phyloP scores from a whole-genome alignment of 1,284 basidiomycete species.

The Leccinum ambiguum region DNA sequence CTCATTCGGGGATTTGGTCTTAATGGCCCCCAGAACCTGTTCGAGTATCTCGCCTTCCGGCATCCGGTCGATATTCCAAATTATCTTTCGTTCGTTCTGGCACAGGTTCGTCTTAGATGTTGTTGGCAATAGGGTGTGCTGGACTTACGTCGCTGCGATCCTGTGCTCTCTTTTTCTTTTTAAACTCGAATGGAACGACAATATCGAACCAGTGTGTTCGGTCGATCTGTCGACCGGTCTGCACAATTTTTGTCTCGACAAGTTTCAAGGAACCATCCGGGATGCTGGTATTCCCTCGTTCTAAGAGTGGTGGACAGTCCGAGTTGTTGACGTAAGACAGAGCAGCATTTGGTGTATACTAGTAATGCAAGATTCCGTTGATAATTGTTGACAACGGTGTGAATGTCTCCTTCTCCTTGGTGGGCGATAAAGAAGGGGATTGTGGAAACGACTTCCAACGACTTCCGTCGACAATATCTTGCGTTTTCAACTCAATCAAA shows the following conservation, averaged over 20 bases:
- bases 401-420: too few species aligned
- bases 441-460: too few species aligned
- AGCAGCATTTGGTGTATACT: too few species aligned
- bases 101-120: neutral
- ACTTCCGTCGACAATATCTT: too few species aligned
- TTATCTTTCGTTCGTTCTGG: slow-evolving; percentile 13
- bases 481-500: too few species aligned
- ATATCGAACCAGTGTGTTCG: too few species aligned
- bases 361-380: too few species aligned
- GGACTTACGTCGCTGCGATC: neutral
- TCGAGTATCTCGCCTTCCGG: slow-evolving; percentile 7
- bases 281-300: slow-evolving; percentile 8
- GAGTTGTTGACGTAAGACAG: too few species aligned
- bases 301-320: too few species aligned
- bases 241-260: neutral
- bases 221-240: neutral
- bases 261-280: slow-evolving; percentile 9
- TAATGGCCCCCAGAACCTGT: neutral
- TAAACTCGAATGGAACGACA: slow-evolving; percentile 14
- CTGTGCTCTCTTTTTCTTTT: neutral
- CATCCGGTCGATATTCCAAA: neutral
- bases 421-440: too few species aligned
- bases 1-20: neutral
- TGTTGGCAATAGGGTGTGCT: neutral
- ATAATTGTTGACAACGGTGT: too few species aligned